Evolutionary conservation across 176 grass and related monocot genomes (phyloP).

Genomic region (Rhynchospora pubera): DNA sequence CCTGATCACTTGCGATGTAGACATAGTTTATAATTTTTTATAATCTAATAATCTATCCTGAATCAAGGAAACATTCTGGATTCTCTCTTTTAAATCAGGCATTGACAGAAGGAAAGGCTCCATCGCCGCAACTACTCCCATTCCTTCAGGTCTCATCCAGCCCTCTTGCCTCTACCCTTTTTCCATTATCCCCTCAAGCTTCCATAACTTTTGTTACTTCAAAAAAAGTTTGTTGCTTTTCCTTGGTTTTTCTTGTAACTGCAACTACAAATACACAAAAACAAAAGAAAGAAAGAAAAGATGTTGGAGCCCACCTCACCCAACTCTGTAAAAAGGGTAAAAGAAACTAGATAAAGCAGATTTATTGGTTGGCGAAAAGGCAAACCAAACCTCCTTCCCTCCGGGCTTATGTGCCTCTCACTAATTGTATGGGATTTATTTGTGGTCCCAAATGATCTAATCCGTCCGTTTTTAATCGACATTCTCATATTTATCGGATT

Average conservation of each 20-base stretch:
- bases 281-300: too few relatives aligned
- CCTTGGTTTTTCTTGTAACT: too few relatives aligned
- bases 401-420: background rate
- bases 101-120: background rate
- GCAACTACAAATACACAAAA: background rate
- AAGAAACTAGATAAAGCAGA: background rate
- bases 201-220: background rate
- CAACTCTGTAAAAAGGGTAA: background rate
- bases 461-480: background rate
- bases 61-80: background rate
- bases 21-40: background rate
- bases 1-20: background rate
- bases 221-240: too few relatives aligned
- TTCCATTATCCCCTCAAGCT: background rate
- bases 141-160: background rate
- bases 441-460: background rate
- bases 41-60: background rate
- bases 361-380: slow-evolving; percentile 20
- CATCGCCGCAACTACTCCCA: background rate
- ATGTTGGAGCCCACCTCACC: background rate
- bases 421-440: background rate
- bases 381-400: background rate
- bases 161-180: background rate
- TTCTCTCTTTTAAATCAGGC: background rate
- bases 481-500: background rate